Evolutionary conservation across 2,329 filamentous ascomycete genomes (phyloP), one percentile per base, ranked within the genome.

Genomic region (Pseudogymnoascus sp.): DNA sequence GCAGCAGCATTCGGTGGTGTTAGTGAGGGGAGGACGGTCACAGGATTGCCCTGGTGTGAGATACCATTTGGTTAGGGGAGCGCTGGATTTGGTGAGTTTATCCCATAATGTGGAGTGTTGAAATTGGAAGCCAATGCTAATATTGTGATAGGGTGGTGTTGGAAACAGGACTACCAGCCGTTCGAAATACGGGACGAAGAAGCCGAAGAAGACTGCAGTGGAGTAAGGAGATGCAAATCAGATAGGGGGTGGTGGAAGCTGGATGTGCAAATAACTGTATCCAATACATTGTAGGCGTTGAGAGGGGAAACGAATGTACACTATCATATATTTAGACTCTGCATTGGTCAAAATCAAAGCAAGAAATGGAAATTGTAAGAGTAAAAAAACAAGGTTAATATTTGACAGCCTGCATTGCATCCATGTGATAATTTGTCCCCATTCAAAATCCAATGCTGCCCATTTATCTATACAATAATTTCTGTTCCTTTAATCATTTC

Each of bases 41-140:
- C 94, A 97, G 83, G 94, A 99, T 86, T 99, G 94, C 79, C 94
- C 94, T 64, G 94, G 94, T 86, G 94, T 99, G 76, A 87, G 92
- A 72, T 99, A 99, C 74, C 91, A 95, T 75, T 79, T 97, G 70
- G 90, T 99, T 41, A 81, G 94, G 73, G 94, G 94, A 33, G 90
- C 92, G 17, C 79, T 96, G 76, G 94, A 99, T 83, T 75, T 99
- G 84, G 92, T 96, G 80, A 71, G 89, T 83, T 65, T 17, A 10
- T 5, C 13, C 17, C 36, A 41, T 8, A 9, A 36, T 59, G 35
- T 29, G 50, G 41, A 37, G 10, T 61, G 33, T 54, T 9, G 33
- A 36, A n/a, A 29, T 57, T 59, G 58, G 58, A 24, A 26, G 54
- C n/a, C 39, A 35, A 39, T 61, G 65, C 71, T 75, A 67, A 75